Percentiles rank a stretch among this genome's conserved stretches.
Evolutionary conservation across 495 filamentous ascomycete genomes (phyloP).

Genomic region (Annulohypoxylon moriforme): DNA sequence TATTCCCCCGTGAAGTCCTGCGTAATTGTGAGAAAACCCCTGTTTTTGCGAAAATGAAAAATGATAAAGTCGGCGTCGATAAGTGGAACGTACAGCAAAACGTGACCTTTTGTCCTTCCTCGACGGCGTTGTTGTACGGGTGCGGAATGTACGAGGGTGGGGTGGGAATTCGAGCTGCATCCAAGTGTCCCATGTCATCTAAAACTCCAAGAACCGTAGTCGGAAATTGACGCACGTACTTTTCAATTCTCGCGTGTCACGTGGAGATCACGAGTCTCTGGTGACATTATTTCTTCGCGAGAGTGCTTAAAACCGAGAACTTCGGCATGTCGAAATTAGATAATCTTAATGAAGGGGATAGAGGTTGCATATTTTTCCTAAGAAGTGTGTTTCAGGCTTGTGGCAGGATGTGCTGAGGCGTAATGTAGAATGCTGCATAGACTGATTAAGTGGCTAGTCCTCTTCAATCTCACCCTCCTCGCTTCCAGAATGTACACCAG

Average conservation of each 20-base stretch:
- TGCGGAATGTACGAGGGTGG: slow-evolving; percentile 1
- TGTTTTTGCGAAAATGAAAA: neutral
- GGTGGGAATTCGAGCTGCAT: slow-evolving; percentile 28
- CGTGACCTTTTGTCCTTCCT: neutral
- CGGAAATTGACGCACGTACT: slow-evolving; percentile 48
- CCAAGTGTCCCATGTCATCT: slow-evolving; percentile 44
- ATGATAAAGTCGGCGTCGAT: neutral
- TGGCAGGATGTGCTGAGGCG: neutral
- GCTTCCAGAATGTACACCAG: slow-evolving; percentile 80
- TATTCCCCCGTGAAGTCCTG: slow-evolving; percentile 26
- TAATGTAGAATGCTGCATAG: slow-evolving; percentile 7
- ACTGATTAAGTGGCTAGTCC: slow-evolving; percentile 62
- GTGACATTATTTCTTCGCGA: neutral
- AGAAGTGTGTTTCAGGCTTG: neutral
- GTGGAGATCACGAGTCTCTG: neutral
- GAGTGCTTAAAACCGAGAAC: neutral
- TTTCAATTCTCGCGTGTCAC: slow-evolving; percentile 20
- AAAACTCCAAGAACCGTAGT: slow-evolving; percentile 42
- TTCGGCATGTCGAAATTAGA: neutral
- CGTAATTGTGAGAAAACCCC: slow-evolving; percentile 40
- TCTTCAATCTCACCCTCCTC: slow-evolving; percentile 99
- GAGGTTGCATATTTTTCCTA: neutral
- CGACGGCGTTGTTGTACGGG: neutral
- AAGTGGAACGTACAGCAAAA: slow-evolving; percentile 22
- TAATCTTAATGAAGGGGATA: no score